A percentile compares a stretch with the other conserved stretches of the same genome.
These are phyloP conservation scores for Hygrophila difformis DNA, from an alignment of 257 asterid species.

Conservation along the genomic window DNA sequence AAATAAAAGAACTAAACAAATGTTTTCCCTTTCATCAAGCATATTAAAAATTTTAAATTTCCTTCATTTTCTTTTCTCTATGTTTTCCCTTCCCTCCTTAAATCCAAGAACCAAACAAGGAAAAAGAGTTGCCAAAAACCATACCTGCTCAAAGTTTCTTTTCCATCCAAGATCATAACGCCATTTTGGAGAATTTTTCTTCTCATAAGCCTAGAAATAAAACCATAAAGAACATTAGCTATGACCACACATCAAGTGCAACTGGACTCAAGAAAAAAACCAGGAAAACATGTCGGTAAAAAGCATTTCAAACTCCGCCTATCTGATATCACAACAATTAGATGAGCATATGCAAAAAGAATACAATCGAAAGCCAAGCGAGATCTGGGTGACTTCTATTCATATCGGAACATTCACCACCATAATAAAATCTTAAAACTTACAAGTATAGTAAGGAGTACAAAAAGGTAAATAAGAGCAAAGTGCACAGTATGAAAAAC, in stretches of 20 bases:
- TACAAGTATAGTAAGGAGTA: too few species aligned
- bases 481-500: too few species aligned
- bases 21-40: too few species aligned
- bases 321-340: neutral
- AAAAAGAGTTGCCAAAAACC: too few species aligned
- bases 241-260: slow-evolving; percentile 3
- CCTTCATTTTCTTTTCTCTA: too few species aligned
- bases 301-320: slow-evolving; percentile 6
- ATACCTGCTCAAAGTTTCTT: slow-evolving; percentile 82
- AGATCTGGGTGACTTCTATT: neutral
- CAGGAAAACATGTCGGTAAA: slow-evolving; percentile 1
- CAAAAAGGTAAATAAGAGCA: too few species aligned
- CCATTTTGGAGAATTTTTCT: slow-evolving; percentile 83
- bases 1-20: too few species aligned
- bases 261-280: neutral
- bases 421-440: too few species aligned
- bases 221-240: slow-evolving; percentile 15
- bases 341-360: neutral
- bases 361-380: neutral
- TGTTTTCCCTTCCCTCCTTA: too few species aligned
- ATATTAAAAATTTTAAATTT: too few species aligned
- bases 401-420: slow-evolving; percentile 2
- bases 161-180: slow-evolving; percentile 92
- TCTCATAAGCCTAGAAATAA: slow-evolving; percentile 80
- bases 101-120: too few species aligned